These are phyloP conservation scores for Pleomassaria siparia DNA, from an alignment of 2,329 filamentous ascomycete species.

Conservation along the genomic window DNA sequence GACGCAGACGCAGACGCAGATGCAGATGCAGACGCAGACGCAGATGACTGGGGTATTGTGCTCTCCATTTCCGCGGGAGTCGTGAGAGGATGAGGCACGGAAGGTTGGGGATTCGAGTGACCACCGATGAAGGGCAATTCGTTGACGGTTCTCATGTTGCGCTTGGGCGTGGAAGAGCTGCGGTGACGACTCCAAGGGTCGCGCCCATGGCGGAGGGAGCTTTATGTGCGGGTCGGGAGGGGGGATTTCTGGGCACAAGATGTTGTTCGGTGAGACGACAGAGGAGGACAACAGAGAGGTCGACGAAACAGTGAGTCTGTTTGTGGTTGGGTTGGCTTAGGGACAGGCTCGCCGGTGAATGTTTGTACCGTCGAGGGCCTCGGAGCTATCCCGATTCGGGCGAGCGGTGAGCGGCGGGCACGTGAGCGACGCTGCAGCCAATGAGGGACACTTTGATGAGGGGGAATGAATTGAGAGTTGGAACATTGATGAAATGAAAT, in stretches of 20 bases:
- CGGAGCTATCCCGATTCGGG: neutral
- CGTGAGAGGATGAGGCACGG: conserved; percentile 28
- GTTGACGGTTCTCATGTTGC: conserved; percentile 34
- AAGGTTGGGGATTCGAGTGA: conserved; percentile 27
- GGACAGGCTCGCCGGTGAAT: conserved; percentile 3
- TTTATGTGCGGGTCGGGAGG: conserved; percentile 10
- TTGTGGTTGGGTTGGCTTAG: neutral
- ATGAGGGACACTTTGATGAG: neutral
- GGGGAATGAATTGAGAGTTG: neutral
- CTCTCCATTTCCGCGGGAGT: conserved; percentile 22
- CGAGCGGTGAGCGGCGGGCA: neutral
- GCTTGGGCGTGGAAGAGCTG: conserved; percentile 20
- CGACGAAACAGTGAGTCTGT: neutral
- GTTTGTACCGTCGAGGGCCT: neutral
- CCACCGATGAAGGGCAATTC: conserved; percentile 26
- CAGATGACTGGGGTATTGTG: conserved; percentile 9
- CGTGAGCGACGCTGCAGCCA: neutral
- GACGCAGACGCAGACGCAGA: no score
- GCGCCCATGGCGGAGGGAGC: conserved; percentile 34
- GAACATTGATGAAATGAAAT: neutral
- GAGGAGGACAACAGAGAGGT: neutral
- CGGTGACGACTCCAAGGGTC: conserved; percentile 20
- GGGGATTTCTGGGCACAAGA: neutral
- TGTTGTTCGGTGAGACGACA: neutral
- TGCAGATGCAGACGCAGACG: conserved; percentile 13